Evolutionary conservation across 148 eudicot genomes (phyloP), one percentile per base, ranked within the genome.

Genomic region (Silene latifolia): DNA sequence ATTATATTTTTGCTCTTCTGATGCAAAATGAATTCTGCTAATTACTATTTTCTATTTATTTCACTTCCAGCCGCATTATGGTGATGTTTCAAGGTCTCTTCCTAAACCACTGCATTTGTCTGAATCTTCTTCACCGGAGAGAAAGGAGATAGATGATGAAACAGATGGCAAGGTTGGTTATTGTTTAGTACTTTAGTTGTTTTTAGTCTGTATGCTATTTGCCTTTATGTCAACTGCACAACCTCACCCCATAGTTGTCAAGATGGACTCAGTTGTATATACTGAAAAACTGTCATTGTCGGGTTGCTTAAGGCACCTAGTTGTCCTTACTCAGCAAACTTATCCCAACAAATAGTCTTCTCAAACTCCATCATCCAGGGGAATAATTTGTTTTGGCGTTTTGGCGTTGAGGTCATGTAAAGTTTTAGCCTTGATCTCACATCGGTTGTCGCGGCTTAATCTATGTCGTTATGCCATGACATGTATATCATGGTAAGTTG

Each of bases 101-200:
- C 90, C 91, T 10, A 89, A 80, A 83, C 96, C 96, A 62, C 80
- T 81, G 79, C 88, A 91, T 54, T 57, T 77, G 63, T 67, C 71
- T 67, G 85, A 81, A 57, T 72, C 71, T 67, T 74, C 74, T 32
- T 79, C 87, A 21, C 71, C 85, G 4, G 75, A 76, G 73, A 86
- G 78, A 76, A 81, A 72, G 71, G 84, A 80, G 17, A 67, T 21
- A 47, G 85, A 82, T 25, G 80, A 80, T 47, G 82, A 81, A 68
- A 81, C 73, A 48, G 91, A 85, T 66, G 88, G 85, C 63, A 85
- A 89, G 90, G 91, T 91, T 69, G 46, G 79, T 80, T 80, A 25
- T 56, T 56, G 15, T 46, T 27, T 13, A n/a, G n/a, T n/a, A n/a
- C n/a, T n/a, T n/a, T n/a, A 17, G 19, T 35, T 58, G 32, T 54